phyloP scores from a whole-genome alignment of 2,329 filamentous ascomycete species.

The Hypoxylon sp. region DNA sequence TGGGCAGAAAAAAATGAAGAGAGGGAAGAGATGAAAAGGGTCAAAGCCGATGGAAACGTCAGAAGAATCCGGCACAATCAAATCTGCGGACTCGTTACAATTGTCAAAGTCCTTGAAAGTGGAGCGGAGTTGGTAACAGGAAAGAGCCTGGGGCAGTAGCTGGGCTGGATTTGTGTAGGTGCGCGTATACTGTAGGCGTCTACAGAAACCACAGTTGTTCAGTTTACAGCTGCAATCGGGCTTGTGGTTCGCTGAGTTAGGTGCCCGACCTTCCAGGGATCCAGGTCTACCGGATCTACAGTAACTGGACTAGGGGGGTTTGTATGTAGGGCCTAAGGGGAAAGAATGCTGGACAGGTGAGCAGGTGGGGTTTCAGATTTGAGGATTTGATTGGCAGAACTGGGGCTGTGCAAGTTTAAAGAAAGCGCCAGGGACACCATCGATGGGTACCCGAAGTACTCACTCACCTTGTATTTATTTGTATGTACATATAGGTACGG shows the following conservation, averaged over 20 bases:
- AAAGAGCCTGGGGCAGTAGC: slow-evolving; percentile 1
- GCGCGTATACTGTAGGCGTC: not conserved
- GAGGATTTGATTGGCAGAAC: slow-evolving; percentile 39
- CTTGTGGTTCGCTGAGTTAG: slow-evolving; percentile 18
- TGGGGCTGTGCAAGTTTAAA: slow-evolving; percentile 39
- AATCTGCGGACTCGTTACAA: slow-evolving; percentile 32
- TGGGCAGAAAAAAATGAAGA: slow-evolving; percentile 42
- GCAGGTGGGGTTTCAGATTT: slow-evolving; percentile 43
- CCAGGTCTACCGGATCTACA: slow-evolving; percentile 8
- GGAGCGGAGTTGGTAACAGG: slow-evolving; percentile 15
- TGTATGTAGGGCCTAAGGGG: slow-evolving; percentile 21
- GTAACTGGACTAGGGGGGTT: slow-evolving; percentile 11
- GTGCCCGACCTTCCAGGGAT: slow-evolving; percentile 23
- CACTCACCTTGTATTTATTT: not conserved
- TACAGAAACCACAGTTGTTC: slow-evolving; percentile 5
- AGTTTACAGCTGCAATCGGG: slow-evolving; percentile 23
- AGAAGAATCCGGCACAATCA: slow-evolving; percentile 46
- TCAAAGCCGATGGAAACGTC: slow-evolving; percentile 52
- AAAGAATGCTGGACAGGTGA: slow-evolving; percentile 35
- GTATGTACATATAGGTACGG: not conserved
- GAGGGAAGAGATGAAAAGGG: slow-evolving; percentile 47
- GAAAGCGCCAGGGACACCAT: slow-evolving; percentile 34
- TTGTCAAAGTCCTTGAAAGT: slow-evolving; percentile 37
- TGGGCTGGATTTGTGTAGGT: not conserved
- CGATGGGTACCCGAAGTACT: slow-evolving; percentile 10